Percentiles rank a stretch among this genome's conserved stretches.
phyloP scores from a whole-genome alignment of 495 filamentous ascomycete genomes.

The Sporormia fimetaria region DNA sequence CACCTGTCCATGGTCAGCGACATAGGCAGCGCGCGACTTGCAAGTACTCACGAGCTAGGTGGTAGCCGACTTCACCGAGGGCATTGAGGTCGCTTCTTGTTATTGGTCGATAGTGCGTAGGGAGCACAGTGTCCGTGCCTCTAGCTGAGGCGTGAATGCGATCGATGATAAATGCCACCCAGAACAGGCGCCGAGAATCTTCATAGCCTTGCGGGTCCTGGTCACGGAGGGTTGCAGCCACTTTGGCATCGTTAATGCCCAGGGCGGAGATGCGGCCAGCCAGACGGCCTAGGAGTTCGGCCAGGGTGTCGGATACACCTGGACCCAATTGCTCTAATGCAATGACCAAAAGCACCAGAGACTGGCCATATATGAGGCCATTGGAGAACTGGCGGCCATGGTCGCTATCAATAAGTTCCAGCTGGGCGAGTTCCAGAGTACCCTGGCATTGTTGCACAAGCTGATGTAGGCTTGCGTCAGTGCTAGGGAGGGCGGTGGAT shows the following conservation, averaged over 20 bases:
- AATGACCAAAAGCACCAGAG: conserved; percentile 11
- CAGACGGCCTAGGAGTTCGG: conserved; percentile 14
- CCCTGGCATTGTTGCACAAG: conserved; percentile 12
- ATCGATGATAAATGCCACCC: conserved; percentile 20
- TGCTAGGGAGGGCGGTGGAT: conserved; percentile 2
- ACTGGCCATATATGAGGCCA: conserved; percentile 16
- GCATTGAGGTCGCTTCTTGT: conserved; percentile 14
- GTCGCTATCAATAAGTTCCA: conserved; percentile 13
- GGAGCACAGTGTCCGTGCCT: conserved; percentile 12
- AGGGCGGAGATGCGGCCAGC: conserved; percentile 18
- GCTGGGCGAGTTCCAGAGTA: conserved; percentile 9
- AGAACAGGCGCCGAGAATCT: conserved; percentile 16
- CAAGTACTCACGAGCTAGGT: conserved; percentile 15
- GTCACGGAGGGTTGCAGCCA: conserved; percentile 6
- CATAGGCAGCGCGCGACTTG: neutral
- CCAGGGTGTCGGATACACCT: conserved; percentile 2
- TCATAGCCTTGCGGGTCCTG: conserved; percentile 17
- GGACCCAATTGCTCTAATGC: conserved; percentile 19
- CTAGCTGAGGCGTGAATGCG: conserved; percentile 20
- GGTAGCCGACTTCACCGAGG: conserved; percentile 17
- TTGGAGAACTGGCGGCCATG: conserved; percentile 13
- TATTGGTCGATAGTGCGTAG: conserved; percentile 8
- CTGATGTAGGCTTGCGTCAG: conserved; percentile 9
- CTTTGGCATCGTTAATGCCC: conserved; percentile 17
- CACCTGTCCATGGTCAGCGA: conserved; percentile 6